Conservation (phyloP, 345 rosid species). For the Rhodamnia argentea region DNA sequence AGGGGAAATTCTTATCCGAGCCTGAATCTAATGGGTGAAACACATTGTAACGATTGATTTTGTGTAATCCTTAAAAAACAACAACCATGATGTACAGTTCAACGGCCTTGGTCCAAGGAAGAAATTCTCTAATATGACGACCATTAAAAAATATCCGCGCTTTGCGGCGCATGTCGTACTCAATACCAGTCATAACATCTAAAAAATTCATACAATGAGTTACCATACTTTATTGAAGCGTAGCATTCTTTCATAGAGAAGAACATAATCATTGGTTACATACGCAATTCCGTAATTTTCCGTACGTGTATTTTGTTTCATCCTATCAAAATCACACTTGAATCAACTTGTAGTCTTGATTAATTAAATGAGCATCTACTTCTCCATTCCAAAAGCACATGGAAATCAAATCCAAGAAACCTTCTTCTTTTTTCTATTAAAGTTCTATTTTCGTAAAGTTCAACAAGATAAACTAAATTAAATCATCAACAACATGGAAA, state of each 20-base stretch:
- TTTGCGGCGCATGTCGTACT: neutral
- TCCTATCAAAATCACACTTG: neutral
- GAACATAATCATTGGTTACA: rapidly evolving
- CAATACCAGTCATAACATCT: neutral
- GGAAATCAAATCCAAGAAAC: neutral
- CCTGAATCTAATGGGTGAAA: neutral
- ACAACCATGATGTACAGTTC: rapidly evolving
- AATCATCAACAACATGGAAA: neutral
- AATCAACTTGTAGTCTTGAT: neutral
- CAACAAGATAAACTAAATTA: neutral
- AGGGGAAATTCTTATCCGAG: neutral
- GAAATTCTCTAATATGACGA: neutral
- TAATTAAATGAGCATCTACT: neutral
- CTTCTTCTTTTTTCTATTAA: neutral
- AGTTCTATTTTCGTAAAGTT: neutral
- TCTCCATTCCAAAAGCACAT: neutral
- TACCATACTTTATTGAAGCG: neutral
- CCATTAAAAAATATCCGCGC: rapidly evolving
- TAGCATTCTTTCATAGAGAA: neutral
- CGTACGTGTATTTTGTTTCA: neutral
- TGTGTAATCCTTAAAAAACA: neutral
- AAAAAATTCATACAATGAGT: neutral
- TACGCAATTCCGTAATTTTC: neutral
- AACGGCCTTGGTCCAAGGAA: rapidly evolving
- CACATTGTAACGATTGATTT: neutral